phyloP scores from a whole-genome alignment of 1,139 yeast species.

The Tardiomyces blankii region DNA sequence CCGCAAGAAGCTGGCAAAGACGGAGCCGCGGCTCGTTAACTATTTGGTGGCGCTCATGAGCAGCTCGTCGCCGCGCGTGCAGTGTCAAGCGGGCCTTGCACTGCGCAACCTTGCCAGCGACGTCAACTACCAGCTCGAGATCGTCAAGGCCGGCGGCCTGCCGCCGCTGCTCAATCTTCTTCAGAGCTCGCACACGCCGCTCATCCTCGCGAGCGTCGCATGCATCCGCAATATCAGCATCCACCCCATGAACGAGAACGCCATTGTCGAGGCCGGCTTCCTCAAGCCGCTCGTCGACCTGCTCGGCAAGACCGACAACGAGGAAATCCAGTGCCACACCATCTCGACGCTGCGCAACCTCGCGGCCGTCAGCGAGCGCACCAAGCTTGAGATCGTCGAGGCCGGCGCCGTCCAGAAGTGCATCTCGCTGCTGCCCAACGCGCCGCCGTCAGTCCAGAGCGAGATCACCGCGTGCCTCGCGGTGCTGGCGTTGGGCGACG shows the following conservation, averaged over 20 bases:
- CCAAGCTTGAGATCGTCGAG: slow-evolving; percentile 81
- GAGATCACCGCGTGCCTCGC: slow-evolving; percentile 98
- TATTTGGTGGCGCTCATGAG: slow-evolving; percentile 89
- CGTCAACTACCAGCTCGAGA: slow-evolving; percentile 82
- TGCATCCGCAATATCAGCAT: slow-evolving; percentile 94
- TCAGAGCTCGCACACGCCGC: slow-evolving; percentile 84
- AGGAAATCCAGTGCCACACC: slow-evolving; percentile 96
- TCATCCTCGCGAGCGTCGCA: slow-evolving; percentile 93
- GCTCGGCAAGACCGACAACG: slow-evolving; percentile 76
- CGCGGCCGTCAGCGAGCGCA: slow-evolving; percentile 92
- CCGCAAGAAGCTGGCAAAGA: slow-evolving; percentile 76
- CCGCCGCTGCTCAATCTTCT: slow-evolving; percentile 82
- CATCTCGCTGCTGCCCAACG: slow-evolving; percentile 71
- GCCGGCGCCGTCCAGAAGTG: slow-evolving; percentile 96
- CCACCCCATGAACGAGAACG: slow-evolving; percentile 90
- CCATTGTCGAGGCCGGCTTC: slow-evolving; percentile 94
- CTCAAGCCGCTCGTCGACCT: slow-evolving; percentile 78
- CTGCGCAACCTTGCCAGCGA: slow-evolving; percentile 93
- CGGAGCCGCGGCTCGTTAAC: slow-evolving; percentile 88
- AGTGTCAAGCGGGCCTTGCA: slow-evolving; percentile 96
- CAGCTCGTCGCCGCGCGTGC: slow-evolving; percentile 79
- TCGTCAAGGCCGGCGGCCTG: slow-evolving; percentile 90
- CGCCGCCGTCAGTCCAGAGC: slow-evolving; percentile 73
- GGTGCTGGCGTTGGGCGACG: slow-evolving; percentile 91
- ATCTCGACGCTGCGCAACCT: slow-evolving; percentile 90